A percentile compares a stretch with the other conserved stretches of the same genome.
These are phyloP conservation scores for Lactarius evosmus DNA, from an alignment of 768 basidiomycete species.

Conservation along the genomic window DNA sequence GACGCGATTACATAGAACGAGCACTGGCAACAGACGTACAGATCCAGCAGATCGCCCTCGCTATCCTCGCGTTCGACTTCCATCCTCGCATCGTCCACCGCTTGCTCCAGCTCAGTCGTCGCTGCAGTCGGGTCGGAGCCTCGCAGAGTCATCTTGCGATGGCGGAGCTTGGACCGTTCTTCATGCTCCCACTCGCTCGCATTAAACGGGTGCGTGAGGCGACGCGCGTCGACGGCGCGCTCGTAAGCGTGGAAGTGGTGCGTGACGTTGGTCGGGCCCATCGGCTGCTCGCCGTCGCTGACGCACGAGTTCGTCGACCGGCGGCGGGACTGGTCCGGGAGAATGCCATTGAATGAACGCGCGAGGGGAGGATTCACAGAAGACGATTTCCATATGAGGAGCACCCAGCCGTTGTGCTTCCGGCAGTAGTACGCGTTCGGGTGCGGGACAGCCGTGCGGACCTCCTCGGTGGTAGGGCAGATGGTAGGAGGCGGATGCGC, in stretches of 20 bases:
- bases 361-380: constrained; percentile 59
- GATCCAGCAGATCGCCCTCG: constrained; percentile 59
- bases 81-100: constrained; percentile 32
- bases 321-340: constrained; percentile 56
- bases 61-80: constrained; percentile 39
- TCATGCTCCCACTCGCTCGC: constrained; percentile 57
- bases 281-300: constrained; percentile 46
- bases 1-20: constrained; percentile 70
- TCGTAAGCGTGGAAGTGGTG: constrained; percentile 82
- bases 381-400: constrained; percentile 67
- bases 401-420: constrained; percentile 79
- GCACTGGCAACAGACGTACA: constrained; percentile 85
- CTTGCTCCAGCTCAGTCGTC: constrained; percentile 22
- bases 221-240: constrained; percentile 64
- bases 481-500: constrained; percentile 21
- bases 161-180: constrained; percentile 48
- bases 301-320: constrained; percentile 50
- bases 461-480: constrained; percentile 58
- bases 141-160: constrained; percentile 46
- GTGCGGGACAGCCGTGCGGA: constrained; percentile 70
- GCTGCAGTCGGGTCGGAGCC: constrained; percentile 16
- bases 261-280: constrained; percentile 52
- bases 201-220: constrained; percentile 59
- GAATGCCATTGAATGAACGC: constrained; percentile 46
- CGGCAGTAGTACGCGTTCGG: constrained; percentile 81